Percentiles rank a stretch among this genome's conserved stretches.
phyloP scores from a whole-genome alignment of 768 basidiomycete genomes.

The Collybia sordida region DNA sequence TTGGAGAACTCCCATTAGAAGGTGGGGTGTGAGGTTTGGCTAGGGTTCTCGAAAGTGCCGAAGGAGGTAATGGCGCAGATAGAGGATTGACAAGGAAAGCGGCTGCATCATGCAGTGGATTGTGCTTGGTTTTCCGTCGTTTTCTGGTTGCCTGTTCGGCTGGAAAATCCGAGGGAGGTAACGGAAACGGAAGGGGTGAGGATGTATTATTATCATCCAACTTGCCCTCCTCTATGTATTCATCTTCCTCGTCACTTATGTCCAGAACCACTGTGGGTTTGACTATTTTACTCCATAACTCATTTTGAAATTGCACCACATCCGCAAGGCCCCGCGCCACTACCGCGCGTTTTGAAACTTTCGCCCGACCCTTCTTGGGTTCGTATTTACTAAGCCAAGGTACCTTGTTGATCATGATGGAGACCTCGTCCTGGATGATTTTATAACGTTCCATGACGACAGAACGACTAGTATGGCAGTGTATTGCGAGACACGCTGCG shows the following conservation, averaged over 20 bases:
- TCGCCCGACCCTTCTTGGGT: constrained; percentile 51
- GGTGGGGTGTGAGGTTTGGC: neutral
- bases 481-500: constrained; percentile 52
- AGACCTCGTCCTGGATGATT: constrained; percentile 57
- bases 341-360: constrained; percentile 59
- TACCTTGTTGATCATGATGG: constrained; percentile 58
- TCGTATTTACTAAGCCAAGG: constrained; percentile 72
- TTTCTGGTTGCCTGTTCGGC: constrained; percentile 3
- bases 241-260: constrained; percentile 26
- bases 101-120: constrained; percentile 43
- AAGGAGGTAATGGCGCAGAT: constrained; percentile 24
- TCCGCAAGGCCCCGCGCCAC: constrained; percentile 71
- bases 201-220: neutral
- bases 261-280: constrained; percentile 40
- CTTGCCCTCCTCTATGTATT: constrained; percentile 4
- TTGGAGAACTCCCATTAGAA: neutral
- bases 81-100: constrained; percentile 62
- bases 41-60: neutral
- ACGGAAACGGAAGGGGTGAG: neutral
- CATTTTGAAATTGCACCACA: constrained; percentile 66
- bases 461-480: constrained; percentile 48
- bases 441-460: constrained; percentile 73
- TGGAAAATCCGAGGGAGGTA: constrained; percentile 2
- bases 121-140: constrained; percentile 13
- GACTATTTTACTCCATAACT: constrained; percentile 49